Conservation (phyloP, 768 basidiomycete species). For the Lactarius tabidus region DNA sequence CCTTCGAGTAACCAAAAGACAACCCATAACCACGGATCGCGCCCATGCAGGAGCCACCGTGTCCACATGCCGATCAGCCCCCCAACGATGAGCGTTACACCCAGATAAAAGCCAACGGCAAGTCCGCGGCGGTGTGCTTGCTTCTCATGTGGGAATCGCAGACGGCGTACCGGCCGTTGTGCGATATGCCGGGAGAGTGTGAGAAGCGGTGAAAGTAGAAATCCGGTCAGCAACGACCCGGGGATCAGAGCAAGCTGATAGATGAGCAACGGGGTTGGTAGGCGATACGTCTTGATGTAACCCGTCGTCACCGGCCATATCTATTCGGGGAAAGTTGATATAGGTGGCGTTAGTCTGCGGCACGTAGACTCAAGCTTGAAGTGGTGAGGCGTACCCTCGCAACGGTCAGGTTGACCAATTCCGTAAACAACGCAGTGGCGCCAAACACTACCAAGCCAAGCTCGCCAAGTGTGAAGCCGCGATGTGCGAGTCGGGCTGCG, state of each 20-base stretch:
- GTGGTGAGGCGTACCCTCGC: slow-evolving; percentile 56
- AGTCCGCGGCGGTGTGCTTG: slow-evolving; percentile 75
- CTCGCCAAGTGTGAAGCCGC: slow-evolving; percentile 95
- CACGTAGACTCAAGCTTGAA: background rate
- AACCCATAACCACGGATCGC: slow-evolving; percentile 87
- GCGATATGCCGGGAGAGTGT: slow-evolving; percentile 90
- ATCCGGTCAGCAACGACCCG: slow-evolving; percentile 88
- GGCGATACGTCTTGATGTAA: slow-evolving; percentile 86
- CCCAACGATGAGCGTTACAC: slow-evolving; percentile 69
- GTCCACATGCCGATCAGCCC: slow-evolving; percentile 90
- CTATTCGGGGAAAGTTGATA: slow-evolving; percentile 36
- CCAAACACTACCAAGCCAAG: slow-evolving; percentile 86
- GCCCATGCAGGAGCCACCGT: slow-evolving; percentile 73
- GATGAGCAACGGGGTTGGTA: slow-evolving; percentile 86
- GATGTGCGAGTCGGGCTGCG: slow-evolving; percentile 83
- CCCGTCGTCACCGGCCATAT: slow-evolving; percentile 75
- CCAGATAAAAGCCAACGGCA: slow-evolving; percentile 80
- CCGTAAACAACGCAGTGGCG: slow-evolving; percentile 81
- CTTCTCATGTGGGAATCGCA: slow-evolving; percentile 80
- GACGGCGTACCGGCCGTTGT: slow-evolving; percentile 74
- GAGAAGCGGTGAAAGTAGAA: slow-evolving; percentile 90
- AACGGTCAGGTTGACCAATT: slow-evolving; percentile 79
- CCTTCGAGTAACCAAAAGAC: slow-evolving; percentile 77
- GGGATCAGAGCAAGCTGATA: slow-evolving; percentile 92
- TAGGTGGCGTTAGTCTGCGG: background rate